phyloP scores from a whole-genome alignment of 1,284 basidiomycete species.

The Ganoderma lucidum region DNA sequence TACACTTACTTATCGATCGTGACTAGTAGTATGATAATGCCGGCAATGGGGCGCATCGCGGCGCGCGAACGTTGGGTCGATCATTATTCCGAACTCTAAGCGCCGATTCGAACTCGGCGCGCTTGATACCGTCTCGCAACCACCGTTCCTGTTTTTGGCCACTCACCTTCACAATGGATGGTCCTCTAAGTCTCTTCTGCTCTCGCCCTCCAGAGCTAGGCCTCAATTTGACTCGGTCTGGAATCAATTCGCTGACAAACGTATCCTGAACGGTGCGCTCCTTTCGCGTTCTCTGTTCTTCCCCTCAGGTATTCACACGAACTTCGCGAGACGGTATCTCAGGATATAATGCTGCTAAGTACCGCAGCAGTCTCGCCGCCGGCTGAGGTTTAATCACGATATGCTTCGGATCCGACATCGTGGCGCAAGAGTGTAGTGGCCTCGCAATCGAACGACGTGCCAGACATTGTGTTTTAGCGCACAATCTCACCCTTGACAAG shows the following conservation, averaged over 20 bases:
- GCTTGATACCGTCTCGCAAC: background rate
- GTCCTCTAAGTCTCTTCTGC: background rate
- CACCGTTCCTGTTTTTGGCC: background rate
- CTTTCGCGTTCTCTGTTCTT: background rate
- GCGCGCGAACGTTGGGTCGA: background rate
- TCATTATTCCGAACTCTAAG: background rate
- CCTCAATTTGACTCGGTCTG: too few relatives aligned
- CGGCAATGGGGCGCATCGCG: background rate
- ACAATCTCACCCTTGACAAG: background rate
- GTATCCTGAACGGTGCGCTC: background rate
- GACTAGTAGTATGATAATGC: background rate
- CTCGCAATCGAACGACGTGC: background rate
- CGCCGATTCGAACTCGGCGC: background rate
- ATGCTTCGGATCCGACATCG: background rate
- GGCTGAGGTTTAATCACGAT: conserved; percentile 2
- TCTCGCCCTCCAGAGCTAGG: background rate
- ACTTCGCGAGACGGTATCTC: background rate
- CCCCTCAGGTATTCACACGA: background rate
- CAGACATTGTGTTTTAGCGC: background rate
- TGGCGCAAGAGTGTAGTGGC: background rate
- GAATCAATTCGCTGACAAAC: too few relatives aligned
- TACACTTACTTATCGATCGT: background rate
- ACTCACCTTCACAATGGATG: background rate
- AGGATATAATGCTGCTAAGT: background rate
- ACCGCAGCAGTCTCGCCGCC: conserved; percentile 3